A percentile compares a stretch with the other conserved stretches of the same genome.
These are phyloP conservation scores for Eimeria acervulina DNA, from an alignment of 169 alveolate species.

Conservation along the genomic window DNA sequence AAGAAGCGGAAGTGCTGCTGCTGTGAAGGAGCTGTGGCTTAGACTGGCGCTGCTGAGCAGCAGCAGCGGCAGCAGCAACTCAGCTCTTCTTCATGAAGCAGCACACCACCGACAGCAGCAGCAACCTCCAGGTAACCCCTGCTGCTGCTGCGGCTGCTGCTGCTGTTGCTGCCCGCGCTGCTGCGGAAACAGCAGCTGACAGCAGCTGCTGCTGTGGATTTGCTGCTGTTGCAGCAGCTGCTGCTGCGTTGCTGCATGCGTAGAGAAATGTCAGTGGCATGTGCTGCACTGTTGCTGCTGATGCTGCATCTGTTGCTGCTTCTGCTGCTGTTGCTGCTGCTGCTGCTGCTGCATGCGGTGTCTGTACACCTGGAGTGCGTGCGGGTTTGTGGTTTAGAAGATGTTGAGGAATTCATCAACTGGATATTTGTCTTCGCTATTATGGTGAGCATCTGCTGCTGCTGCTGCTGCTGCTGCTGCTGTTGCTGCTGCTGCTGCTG, in stretches of 20 bases:
- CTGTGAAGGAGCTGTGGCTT: neutral
- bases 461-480: slow-evolving; percentile 18
- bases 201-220: neutral
- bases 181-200: neutral
- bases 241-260: neutral
- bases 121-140: neutral
- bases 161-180: too few species aligned
- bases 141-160: neutral
- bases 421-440: slow-evolving; percentile 75
- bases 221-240: slow-evolving; percentile 34
- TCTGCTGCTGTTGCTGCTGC: too few species aligned
- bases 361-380: slow-evolving; percentile 32
- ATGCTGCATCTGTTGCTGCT: too few species aligned
- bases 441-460: slow-evolving; percentile 38
- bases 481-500: slow-evolving; percentile 28
- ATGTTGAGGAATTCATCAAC: slow-evolving; percentile 52
- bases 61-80: too few species aligned
- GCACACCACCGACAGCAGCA: too few species aligned
- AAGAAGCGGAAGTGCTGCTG: slow-evolving; percentile 18
- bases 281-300: slow-evolving; percentile 30
- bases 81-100: too few species aligned
- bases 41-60: slow-evolving; percentile 50
- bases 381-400: slow-evolving; percentile 33
- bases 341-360: neutral
- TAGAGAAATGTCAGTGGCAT: too few species aligned